Conservation (phyloP, 23 red algal genomes). For the Agarophyton chilense region DNA sequence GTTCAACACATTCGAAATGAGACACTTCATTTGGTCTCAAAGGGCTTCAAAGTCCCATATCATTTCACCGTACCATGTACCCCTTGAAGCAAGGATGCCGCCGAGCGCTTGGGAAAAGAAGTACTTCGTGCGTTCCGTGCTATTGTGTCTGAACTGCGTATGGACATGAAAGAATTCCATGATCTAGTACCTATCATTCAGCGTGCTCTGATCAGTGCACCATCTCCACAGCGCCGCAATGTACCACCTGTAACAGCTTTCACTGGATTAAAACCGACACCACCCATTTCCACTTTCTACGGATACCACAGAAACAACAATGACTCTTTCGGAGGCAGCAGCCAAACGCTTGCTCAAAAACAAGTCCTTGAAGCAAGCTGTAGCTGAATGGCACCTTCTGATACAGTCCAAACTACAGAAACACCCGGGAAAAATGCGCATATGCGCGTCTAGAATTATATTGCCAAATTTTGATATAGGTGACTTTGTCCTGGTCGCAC, state of each 20-base stretch:
- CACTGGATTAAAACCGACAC: conserved; percentile 10
- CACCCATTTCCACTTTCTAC: conserved; percentile 32
- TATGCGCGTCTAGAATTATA: background rate
- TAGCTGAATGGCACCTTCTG: conserved; percentile 4
- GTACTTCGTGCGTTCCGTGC: background rate
- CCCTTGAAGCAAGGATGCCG: background rate
- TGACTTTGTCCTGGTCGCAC: conserved; percentile 18
- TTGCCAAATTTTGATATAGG: background rate
- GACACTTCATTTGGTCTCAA: background rate
- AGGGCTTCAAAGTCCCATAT: background rate
- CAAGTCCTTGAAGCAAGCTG: background rate
- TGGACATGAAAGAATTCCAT: background rate
- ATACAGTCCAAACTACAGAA: background rate
- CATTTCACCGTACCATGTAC: conserved; percentile 41
- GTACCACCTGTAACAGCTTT: conserved; percentile 15
- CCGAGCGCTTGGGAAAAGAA: background rate
- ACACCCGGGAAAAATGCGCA: background rate
- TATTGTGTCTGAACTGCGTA: background rate
- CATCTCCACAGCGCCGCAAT: conserved; percentile 11
- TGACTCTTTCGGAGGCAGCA: conserved; percentile 13
- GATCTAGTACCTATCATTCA: conserved; percentile 20
- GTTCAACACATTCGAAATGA: conserved; percentile 46
- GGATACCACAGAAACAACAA: background rate
- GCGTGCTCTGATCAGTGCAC: conserved; percentile 17
- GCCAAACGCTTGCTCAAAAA: background rate